phyloP scores from a whole-genome alignment of 306 rosid species.

The Trifolium pratense region DNA sequence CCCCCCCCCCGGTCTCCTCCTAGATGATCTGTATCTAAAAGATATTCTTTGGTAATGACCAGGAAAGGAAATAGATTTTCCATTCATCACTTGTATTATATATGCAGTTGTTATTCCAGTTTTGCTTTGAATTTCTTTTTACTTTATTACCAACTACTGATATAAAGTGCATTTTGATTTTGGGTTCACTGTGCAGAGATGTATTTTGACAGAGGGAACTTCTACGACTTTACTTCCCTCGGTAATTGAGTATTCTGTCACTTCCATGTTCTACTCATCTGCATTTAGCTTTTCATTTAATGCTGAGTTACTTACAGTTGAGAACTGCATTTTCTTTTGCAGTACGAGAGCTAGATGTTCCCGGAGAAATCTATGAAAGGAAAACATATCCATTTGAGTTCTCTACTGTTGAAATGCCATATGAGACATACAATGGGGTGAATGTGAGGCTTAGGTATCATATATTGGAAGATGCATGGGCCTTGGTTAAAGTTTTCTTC shows the following conservation, averaged over 20 bases:
- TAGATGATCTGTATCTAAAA: slow-evolving; percentile 23
- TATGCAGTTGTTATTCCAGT: slow-evolving; percentile 16
- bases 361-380: slow-evolving; percentile 94
- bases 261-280: slow-evolving; percentile 14
- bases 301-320: slow-evolving; percentile 20
- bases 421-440: slow-evolving; percentile 95
- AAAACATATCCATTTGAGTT: slow-evolving; percentile 94
- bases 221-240: slow-evolving; percentile 97
- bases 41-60: slow-evolving; percentile 1
- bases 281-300: slow-evolving; percentile 25
- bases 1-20: neutral
- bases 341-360: slow-evolving; percentile 98
- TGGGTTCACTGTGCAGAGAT: slow-evolving; percentile 72
- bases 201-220: slow-evolving; percentile 96
- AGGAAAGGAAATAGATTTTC: neutral
- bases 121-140: slow-evolving; percentile 11
- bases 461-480: slow-evolving; percentile 34
- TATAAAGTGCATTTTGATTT: slow-evolving; percentile 35
- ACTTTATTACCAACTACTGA: slow-evolving; percentile 10
- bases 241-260: slow-evolving; percentile 62
- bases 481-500: slow-evolving; percentile 4
- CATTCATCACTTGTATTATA: slow-evolving; percentile 4
- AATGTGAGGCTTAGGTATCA: slow-evolving; percentile 94
- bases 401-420: slow-evolving; percentile 99
- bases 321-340: slow-evolving; percentile 36